These are phyloP conservation scores for Colletotrichum tofieldiae DNA, from an alignment of 2,329 filamentous ascomycete genomes.

Conservation along the genomic window DNA sequence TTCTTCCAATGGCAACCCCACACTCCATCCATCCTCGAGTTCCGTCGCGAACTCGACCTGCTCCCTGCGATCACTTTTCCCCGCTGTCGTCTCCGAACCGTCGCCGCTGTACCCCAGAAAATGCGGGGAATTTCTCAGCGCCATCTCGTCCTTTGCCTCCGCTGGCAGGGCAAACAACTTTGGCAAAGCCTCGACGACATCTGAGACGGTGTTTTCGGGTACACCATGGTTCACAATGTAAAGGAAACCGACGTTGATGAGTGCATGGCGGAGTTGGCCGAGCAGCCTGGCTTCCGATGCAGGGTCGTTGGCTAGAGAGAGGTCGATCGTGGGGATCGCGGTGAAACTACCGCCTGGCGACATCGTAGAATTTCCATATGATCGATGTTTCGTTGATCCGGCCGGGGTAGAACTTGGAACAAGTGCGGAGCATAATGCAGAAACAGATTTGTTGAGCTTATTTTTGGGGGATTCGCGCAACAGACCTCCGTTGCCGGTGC, in stretches of 20 bases:
- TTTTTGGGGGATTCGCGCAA: neutral
- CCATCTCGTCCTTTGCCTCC: constrained; percentile 57
- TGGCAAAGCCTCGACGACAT: constrained; percentile 59
- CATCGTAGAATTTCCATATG: constrained; percentile 5
- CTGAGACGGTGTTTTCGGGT: constrained; percentile 51
- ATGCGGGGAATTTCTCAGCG: constrained; percentile 69
- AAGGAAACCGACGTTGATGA: constrained; percentile 68
- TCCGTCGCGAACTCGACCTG: constrained; percentile 75
- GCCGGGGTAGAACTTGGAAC: neutral
- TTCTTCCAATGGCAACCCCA: constrained; percentile 56
- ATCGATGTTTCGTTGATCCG: neutral
- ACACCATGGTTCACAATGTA: constrained; percentile 68
- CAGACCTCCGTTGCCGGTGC: constrained; percentile 20
- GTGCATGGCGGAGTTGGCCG: constrained; percentile 59
- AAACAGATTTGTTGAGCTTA: neutral
- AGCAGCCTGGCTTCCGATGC: constrained; percentile 56
- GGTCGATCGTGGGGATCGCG: constrained; percentile 65
- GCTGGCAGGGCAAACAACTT: constrained; percentile 59
- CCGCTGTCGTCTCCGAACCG: constrained; percentile 70
- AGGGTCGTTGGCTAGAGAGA: constrained; percentile 59
- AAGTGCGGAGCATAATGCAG: too few relatives aligned
- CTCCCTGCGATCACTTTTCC: constrained; percentile 66
- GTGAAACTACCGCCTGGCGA: constrained; percentile 48
- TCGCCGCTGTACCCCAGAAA: constrained; percentile 73
- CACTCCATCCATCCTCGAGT: constrained; percentile 55